Conservation (phyloP, 106 monocot species). For the Agapanthus africanus region DNA sequence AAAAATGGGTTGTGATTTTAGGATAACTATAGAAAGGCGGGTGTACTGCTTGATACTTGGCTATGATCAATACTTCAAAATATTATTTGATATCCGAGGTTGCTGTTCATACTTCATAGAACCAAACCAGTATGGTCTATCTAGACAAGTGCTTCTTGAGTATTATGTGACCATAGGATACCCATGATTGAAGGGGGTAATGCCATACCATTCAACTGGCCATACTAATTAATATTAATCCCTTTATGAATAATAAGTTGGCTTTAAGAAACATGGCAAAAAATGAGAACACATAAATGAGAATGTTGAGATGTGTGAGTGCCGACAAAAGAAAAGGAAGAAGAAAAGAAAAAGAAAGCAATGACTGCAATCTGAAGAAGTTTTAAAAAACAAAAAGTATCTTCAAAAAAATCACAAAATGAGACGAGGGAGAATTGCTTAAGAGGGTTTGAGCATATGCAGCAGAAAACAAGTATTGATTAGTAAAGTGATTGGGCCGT, state of each 20-base stretch:
- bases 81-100: not conserved
- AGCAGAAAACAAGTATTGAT: too few species aligned
- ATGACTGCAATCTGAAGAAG: not conserved
- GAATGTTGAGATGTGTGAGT: not conserved
- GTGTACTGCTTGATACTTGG: too few species aligned
- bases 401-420: too few species aligned
- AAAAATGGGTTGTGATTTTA: too few species aligned
- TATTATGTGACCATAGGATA: not conserved
- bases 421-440: too few species aligned
- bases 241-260: not conserved
- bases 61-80: not conserved
- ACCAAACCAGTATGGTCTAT: not conserved
- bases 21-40: too few species aligned
- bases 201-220: too few species aligned
- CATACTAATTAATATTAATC: too few species aligned
- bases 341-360: not conserved
- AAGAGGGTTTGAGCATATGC: too few species aligned
- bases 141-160: not conserved
- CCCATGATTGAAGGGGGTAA: conserved; percentile 1
- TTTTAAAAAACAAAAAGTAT: not conserved
- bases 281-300: not conserved
- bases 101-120: not conserved
- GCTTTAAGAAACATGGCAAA: not conserved
- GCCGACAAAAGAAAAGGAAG: too few species aligned
- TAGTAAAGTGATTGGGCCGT: too few species aligned